Evolutionary conservation across 1,284 basidiomycete species (phyloP), one percentile per base, ranked within the genome.

Genomic region (Sanghuangporus sanghuang): DNA sequence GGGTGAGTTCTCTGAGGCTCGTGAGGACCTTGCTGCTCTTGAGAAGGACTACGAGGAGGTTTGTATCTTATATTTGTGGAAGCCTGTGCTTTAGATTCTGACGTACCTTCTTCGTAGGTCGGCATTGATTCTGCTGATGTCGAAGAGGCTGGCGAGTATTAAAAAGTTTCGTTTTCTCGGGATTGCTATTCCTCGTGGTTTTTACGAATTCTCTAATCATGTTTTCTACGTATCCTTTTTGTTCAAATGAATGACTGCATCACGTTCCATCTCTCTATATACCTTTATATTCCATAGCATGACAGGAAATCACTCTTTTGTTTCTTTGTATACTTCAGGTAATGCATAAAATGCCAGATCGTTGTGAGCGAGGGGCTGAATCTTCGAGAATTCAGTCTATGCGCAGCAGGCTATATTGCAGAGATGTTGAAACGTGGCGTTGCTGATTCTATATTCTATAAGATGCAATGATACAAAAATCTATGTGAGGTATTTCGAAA

Each of bases 41-140:
- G 96, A 98, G 83, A 96, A 97, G 79, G 94, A 96, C 72, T 96
- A 96, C 74, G 93, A 95, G 76, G 94, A 96, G 78, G 95, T 97
- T 65, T 77, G 80, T 69, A 72, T 78, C 23, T 38, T 7, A 16
- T 32, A 35, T 62, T 14, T 52, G 14, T 32, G 27, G 27, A 32
- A 3, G 27, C 27, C 14, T 84, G 85, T 71, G 81, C 82, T 72
- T 79, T 78, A 57, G 78, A 78, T 68, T 23, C 39, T 61, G 82
- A 85, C 74, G 85, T 83, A 86, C 84, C 21, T 78, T 82, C 84
- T 62, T 84, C 83, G 66, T 73, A 79, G 76, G 81, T 82, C 74
- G 94, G 93, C 71, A 89, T 92, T 65, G 94, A 96, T 81, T 92
- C 92, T 59, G 91, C 89, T 54, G 93, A 94, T 67, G 85, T 79